These are phyloP conservation scores for Grifola frondosa DNA, from an alignment of 1,284 basidiomycete genomes.

Conservation along the genomic window DNA sequence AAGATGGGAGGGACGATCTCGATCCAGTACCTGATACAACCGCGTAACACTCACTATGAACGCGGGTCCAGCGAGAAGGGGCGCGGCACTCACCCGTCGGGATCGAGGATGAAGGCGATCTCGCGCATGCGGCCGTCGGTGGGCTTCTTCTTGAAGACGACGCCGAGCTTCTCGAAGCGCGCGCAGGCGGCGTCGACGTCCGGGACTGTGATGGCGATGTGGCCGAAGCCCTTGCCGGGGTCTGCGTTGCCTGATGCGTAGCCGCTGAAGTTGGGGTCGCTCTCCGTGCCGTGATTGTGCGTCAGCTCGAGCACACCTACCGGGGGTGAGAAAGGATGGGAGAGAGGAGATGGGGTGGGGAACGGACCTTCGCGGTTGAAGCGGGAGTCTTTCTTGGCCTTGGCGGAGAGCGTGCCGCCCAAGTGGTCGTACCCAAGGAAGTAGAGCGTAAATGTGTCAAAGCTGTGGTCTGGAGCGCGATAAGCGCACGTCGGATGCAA, in stretches of 20 bases:
- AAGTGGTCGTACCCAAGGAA: slow-evolving; percentile 79
- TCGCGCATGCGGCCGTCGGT: slow-evolving; percentile 85
- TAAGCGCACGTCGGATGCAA: slow-evolving; percentile 3
- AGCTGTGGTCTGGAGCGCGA: slow-evolving; percentile 43
- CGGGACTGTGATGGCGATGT: slow-evolving; percentile 85
- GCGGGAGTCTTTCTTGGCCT: slow-evolving; percentile 38
- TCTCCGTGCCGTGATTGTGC: slow-evolving; percentile 89
- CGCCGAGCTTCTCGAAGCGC: slow-evolving; percentile 81
- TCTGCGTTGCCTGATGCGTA: slow-evolving; percentile 85
- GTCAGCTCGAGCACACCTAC: slow-evolving; percentile 86
- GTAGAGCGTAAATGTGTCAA: slow-evolving; percentile 72
- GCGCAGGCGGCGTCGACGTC: slow-evolving; percentile 83
- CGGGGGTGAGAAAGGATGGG: too few relatives aligned
- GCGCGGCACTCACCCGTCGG: slow-evolving; percentile 45
- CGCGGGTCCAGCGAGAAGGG: background rate
- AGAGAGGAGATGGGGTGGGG: too few relatives aligned
- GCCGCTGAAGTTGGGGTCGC: slow-evolving; percentile 72
- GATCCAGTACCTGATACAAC: slow-evolving; percentile 22
- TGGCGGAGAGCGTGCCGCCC: slow-evolving; percentile 45
- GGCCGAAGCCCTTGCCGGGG: slow-evolving; percentile 79
- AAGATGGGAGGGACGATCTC: slow-evolving; percentile 18
- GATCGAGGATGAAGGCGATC: slow-evolving; percentile 89
- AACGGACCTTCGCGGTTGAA: slow-evolving; percentile 70
- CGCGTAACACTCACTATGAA: background rate
- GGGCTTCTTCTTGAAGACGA: slow-evolving; percentile 87